A percentile compares a stretch with the other conserved stretches of the same genome.
Evolutionary conservation across 73 alveolate species (phyloP).

Genomic region (Symbiodinium natans): DNA sequence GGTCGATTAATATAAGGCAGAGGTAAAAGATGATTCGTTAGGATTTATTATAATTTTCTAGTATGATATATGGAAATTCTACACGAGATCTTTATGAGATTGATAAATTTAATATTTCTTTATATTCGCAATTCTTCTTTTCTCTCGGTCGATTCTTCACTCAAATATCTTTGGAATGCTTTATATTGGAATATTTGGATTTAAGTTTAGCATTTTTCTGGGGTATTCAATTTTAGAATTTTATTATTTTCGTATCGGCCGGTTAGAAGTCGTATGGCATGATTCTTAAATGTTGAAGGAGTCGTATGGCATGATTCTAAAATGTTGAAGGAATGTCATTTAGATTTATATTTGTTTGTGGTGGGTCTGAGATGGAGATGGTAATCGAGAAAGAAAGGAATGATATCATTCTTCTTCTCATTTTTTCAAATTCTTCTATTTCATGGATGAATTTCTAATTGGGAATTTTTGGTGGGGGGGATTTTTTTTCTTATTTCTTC

Average conservation of each 20-base stretch:
- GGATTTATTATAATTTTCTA: background rate
- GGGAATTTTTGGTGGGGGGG: background rate
- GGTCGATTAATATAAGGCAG: background rate
- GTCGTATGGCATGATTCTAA: background rate
- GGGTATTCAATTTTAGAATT: background rate
- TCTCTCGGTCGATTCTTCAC: background rate
- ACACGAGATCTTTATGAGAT: background rate
- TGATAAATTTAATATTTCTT: background rate
- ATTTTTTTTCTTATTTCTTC: background rate
- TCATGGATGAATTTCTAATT: background rate
- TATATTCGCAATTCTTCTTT: background rate
- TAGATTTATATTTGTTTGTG: too few relatives aligned
- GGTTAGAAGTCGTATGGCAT: too few relatives aligned
- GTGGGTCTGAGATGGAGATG: too few relatives aligned
- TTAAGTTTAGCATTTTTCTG: background rate
- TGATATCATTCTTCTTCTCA: background rate
- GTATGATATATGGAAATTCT: background rate
- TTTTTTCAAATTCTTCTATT: background rate
- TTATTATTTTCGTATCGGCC: background rate
- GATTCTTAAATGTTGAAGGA: background rate
- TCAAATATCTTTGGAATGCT: too few relatives aligned
- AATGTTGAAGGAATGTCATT: background rate
- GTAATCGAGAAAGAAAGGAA: too few relatives aligned
- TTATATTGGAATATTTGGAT: background rate
- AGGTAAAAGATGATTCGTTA: background rate